A percentile compares a stretch with the other conserved stretches of the same genome.
Evolutionary conservation across 1,139 yeast genomes (phyloP).

Genomic region (Scheffersomyces segobiensis): DNA sequence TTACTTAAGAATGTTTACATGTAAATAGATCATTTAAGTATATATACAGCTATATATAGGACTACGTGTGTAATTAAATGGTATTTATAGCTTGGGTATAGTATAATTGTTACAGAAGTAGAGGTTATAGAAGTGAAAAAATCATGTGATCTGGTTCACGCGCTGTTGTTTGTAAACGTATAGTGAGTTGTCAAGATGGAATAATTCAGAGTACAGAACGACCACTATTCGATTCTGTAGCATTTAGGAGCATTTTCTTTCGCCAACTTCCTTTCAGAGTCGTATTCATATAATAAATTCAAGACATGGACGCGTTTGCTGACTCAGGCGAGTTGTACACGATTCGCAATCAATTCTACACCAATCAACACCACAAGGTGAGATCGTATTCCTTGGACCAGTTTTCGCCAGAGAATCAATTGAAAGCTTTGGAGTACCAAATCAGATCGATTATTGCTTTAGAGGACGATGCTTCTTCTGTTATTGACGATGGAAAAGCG

Average conservation of each 20-base stretch:
- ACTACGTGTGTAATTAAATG: neutral
- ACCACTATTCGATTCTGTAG: neutral
- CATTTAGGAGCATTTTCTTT: neutral
- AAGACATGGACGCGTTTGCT: slow-evolving; percentile 37
- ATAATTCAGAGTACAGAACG: neutral
- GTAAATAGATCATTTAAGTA: neutral
- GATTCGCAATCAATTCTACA: slow-evolving; percentile 47
- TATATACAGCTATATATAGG: neutral
- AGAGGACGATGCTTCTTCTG: slow-evolving; percentile 41
- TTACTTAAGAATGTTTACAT: no score
- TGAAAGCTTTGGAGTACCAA: slow-evolving; percentile 44
- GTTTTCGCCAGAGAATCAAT: slow-evolving; percentile 37
- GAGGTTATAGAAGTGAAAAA: neutral
- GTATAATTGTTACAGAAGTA: neutral
- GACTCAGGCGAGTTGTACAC: slow-evolving; percentile 47
- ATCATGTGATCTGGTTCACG: neutral
- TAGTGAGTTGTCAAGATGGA: neutral
- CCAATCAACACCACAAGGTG: slow-evolving; percentile 46
- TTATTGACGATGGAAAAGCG: slow-evolving; percentile 40
- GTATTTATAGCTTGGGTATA: neutral
- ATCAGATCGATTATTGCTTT: slow-evolving; percentile 44
- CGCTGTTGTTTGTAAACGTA: neutral
- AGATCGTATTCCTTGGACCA: slow-evolving; percentile 30
- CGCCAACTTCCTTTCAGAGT: neutral
- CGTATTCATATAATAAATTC: neutral